Evolutionary conservation across 139 green algal genomes (phyloP).

Genomic region (Klebsormidium nitens): DNA sequence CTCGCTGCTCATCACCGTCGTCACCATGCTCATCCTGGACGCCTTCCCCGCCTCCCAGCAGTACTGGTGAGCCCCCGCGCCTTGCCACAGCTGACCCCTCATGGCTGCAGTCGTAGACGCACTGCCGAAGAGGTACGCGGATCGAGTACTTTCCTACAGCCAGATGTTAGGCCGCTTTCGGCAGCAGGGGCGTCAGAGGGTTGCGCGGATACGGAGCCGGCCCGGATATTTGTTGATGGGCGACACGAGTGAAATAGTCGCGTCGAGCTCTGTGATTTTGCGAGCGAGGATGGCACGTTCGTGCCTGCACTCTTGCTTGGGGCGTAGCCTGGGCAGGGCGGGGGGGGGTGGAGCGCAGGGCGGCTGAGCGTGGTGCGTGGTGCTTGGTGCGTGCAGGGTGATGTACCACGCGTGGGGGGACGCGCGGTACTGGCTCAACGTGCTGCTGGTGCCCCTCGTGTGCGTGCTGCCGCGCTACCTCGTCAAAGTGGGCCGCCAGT

Average conservation of each 20-base stretch:
- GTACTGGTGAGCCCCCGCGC: slow-evolving; percentile 19
- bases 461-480: slow-evolving; percentile 30
- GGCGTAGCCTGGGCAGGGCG: neutral
- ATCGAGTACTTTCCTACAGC: neutral
- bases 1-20: slow-evolving; percentile 38
- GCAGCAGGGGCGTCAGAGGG: too few relatives aligned
- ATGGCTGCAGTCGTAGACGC: neutral
- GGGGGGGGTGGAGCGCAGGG: neutral
- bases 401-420: neutral
- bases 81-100: neutral
- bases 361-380: neutral
- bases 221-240: too few relatives aligned
- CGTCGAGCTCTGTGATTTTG: neutral
- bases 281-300: too few relatives aligned
- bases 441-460: slow-evolving; percentile 30
- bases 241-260: neutral
- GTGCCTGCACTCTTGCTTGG: neutral
- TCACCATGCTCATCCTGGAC: slow-evolving; percentile 41
- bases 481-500: slow-evolving; percentile 14
- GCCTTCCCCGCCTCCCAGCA: slow-evolving; percentile 12
- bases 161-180: neutral
- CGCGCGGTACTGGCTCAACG: slow-evolving; percentile 26
- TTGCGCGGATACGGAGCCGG: too few relatives aligned
- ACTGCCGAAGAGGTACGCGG: neutral
- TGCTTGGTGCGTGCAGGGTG: slow-evolving; percentile 15